Conservation (phyloP, 352 stramenopile genomes). For the Pythium graminicola region DNA sequence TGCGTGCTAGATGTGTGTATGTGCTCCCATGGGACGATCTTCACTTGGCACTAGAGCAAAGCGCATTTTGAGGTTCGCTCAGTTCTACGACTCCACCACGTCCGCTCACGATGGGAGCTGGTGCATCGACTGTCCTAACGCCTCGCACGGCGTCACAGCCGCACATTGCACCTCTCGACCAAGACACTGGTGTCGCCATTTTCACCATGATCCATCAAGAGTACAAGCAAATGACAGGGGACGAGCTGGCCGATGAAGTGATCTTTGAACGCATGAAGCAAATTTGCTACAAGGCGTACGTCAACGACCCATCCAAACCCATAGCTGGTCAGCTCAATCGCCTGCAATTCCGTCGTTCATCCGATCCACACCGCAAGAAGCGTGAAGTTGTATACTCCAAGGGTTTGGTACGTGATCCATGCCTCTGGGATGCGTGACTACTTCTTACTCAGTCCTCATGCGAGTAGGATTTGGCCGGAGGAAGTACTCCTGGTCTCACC, state of each 20-base stretch:
- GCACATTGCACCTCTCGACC: constrained; percentile 18
- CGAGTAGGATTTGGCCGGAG: constrained; percentile 27
- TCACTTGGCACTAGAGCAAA: too few relatives aligned
- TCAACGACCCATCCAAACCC: constrained; percentile 29
- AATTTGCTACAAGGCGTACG: constrained; percentile 44
- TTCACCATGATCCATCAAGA: constrained; percentile 54
- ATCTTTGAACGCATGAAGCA: constrained; percentile 78
- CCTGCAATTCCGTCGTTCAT: constrained; percentile 43
- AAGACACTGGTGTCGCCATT: constrained; percentile 33
- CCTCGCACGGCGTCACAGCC: constrained; percentile 15
- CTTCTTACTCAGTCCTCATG: background rate
- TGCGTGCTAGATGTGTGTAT: too few relatives aligned
- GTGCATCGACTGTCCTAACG: constrained; percentile 10
- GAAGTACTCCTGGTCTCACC: background rate
- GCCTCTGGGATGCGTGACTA: background rate
- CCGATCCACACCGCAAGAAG: constrained; percentile 58
- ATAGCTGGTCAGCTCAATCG: constrained; percentile 21
- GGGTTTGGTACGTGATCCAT: constrained; percentile 35
- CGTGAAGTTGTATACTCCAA: constrained; percentile 67
- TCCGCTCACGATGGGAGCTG: constrained; percentile 11
- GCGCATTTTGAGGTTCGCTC: too few relatives aligned
- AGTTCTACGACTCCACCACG: background rate
- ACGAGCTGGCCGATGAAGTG: constrained; percentile 52
- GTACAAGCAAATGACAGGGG: constrained; percentile 54
- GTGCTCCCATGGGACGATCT: too few relatives aligned